Percentiles rank a stretch among this genome's conserved stretches.
Evolutionary conservation across 2,329 filamentous ascomycete species (phyloP).

Genomic region (Penicillium janthinellum): DNA sequence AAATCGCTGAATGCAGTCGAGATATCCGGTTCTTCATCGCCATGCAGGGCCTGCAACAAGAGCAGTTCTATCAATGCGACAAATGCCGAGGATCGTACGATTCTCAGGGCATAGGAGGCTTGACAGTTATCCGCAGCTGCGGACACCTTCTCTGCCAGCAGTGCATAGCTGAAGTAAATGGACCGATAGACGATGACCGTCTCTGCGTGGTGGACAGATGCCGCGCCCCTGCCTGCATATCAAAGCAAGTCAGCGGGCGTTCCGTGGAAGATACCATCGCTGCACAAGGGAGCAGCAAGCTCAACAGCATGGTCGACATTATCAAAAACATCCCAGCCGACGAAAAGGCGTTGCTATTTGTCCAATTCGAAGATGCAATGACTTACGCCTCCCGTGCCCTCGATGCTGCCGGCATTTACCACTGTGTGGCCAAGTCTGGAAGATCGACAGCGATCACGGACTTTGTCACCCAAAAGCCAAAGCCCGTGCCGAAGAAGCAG

Average conservation of each 20-base stretch:
- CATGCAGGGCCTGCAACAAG: slow-evolving; percentile 24
- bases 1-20: slow-evolving; percentile 24
- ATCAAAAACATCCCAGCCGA: slow-evolving; percentile 43
- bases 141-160: slow-evolving; percentile 54
- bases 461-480: slow-evolving; percentile 9
- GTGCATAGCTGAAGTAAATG: neutral
- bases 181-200: neutral
- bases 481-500: slow-evolving; percentile 5
- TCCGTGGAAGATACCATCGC: neutral
- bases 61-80: slow-evolving; percentile 30
- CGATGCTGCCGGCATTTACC: slow-evolving; percentile 30
- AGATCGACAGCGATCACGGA: neutral
- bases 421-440: slow-evolving; percentile 39
- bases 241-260: slow-evolving; percentile 42
- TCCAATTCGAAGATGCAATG: slow-evolving; percentile 54
- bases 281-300: slow-evolving; percentile 49
- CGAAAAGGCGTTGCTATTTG: slow-evolving; percentile 60
- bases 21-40: slow-evolving; percentile 27
- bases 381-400: slow-evolving; percentile 37
- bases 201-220: slow-evolving; percentile 33
- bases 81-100: slow-evolving; percentile 34
- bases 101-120: slow-evolving; percentile 22
- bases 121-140: slow-evolving; percentile 51
- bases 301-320: slow-evolving; percentile 50
- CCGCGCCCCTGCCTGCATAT: slow-evolving; percentile 37